Evolutionary conservation across 768 basidiomycete genomes (phyloP), one percentile per base, ranked within the genome.

Genomic region (Favolaschia claudopus): DNA sequence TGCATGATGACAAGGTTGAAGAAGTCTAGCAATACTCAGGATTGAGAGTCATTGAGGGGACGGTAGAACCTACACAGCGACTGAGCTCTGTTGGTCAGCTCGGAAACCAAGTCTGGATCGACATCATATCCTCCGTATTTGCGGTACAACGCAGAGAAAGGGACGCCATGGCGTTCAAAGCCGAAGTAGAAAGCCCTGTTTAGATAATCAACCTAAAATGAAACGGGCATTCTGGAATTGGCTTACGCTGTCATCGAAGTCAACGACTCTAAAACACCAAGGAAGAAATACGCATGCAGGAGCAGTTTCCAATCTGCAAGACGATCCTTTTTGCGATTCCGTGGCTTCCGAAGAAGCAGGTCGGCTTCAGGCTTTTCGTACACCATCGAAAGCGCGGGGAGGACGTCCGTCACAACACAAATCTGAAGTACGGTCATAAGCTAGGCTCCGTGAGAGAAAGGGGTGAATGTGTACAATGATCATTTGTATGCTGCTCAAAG

Each of bases 361-460:
- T 85, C 87, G 1, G 79, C 73, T 70, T 89, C 87, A n/a, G 86
- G 86, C 28, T 82, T 79, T 68, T 88, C 86, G 63, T 82, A 77
- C 55, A 82, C 82, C 55, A 88, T 70, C 25, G 83, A 78, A 8
- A 89, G 76, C 5, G 86, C 74, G 69, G 65, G 85, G 70, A 66
- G 79, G 15, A 88, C 81, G 56, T 89, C 86, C 17, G 86, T 88
- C 14, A 73, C 77, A 19, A 84, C 81, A 60, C 85, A 87, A 42
- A 87, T 84, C 61, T 86, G 63, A 50, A 77, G 77, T 76, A 80
- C 71, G 28, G 20, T 32, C 33, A 14, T 44, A 5, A n/a, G 22
- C 29, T 8, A 4, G 22, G 12, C 20, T 25, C 17, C 17, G 34
- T 14, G 17, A 43, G 33, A 13, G n/a, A 17, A 43, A 9, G 32